These are phyloP conservation scores for Diaporthe vexans DNA, from an alignment of 2,329 filamentous ascomycete species.

Conservation along the genomic window DNA sequence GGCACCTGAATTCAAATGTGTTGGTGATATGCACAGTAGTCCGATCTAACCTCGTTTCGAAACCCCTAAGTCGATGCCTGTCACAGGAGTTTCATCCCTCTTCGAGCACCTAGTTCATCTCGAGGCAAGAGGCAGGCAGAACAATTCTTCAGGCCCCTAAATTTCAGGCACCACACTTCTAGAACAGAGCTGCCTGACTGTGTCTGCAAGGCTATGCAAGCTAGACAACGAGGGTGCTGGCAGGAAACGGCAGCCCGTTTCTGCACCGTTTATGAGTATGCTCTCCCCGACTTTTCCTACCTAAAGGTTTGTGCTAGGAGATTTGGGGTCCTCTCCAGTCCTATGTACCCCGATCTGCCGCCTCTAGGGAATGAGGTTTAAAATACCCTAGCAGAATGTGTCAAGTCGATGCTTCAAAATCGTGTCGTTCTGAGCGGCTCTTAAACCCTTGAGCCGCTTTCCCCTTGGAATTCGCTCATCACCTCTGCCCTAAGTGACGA, in stretches of 20 bases:
- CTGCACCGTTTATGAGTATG: slow-evolving; percentile 1
- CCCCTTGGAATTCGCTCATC: too few relatives aligned
- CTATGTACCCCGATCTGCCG: too few relatives aligned
- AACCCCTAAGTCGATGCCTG: not conserved
- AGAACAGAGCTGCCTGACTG: slow-evolving; percentile 1
- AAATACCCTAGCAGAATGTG: too few relatives aligned
- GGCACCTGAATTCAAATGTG: not conserved
- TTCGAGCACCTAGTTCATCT: too few relatives aligned
- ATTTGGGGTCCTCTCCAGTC: not conserved
- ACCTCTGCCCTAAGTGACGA: not conserved
- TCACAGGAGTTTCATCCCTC: not conserved
- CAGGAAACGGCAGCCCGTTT: slow-evolving; percentile 5
- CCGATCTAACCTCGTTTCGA: not conserved
- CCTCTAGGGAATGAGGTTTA: not conserved
- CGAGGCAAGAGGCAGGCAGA: not conserved
- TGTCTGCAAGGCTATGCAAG: slow-evolving; percentile 2
- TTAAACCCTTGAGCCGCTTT: too few relatives aligned
- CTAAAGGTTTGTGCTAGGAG: not conserved
- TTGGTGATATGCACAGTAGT: not conserved
- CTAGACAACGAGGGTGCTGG: slow-evolving; percentile 4
- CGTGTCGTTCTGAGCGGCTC: too few relatives aligned
- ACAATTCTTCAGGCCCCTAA: not conserved
- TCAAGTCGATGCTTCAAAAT: too few relatives aligned
- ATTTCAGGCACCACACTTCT: slow-evolving; percentile 14
- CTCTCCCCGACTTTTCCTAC: slow-evolving; percentile 4